phyloP scores from a whole-genome alignment of 164 flowering plant genomes.

The Umbellularia californica region DNA sequence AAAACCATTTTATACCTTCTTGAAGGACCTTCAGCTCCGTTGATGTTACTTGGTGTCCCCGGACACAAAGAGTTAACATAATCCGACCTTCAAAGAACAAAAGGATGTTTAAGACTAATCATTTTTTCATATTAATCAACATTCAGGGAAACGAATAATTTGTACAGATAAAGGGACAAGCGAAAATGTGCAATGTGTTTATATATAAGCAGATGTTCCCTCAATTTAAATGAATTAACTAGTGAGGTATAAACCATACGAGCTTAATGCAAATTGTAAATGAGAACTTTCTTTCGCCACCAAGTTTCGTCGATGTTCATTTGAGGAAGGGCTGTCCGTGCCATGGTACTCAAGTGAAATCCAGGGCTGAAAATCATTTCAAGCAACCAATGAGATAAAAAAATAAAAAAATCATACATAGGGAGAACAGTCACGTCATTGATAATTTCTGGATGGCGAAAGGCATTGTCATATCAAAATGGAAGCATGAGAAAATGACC shows the following conservation, averaged over 20 bases:
- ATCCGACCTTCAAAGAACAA: slow-evolving; percentile 40
- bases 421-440: too few relatives aligned
- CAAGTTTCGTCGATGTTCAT: slow-evolving; percentile 48
- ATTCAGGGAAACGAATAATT: neutral
- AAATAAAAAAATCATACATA: too few relatives aligned
- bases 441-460: too few relatives aligned
- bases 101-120: neutral
- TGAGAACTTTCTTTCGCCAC: slow-evolving; percentile 35
- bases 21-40: slow-evolving; percentile 29
- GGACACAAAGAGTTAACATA: slow-evolving; percentile 66
- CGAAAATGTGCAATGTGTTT: neutral
- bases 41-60: slow-evolving; percentile 24
- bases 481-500: too few relatives aligned
- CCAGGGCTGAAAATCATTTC: slow-evolving; percentile 42
- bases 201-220: neutral
- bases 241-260: slow-evolving; percentile 36
- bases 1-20: slow-evolving; percentile 40
- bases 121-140: neutral
- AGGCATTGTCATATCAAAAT: too few relatives aligned
- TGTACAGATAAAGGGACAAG: neutral
- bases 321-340: slow-evolving; percentile 37
- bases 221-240: neutral
- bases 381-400: neutral
- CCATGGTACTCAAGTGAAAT: slow-evolving; percentile 62
- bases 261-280: slow-evolving; percentile 56